Evolutionary conservation across 257 asterid genomes (phyloP), one percentile per base, ranked within the genome.

Genomic region (Datura wrightii): DNA sequence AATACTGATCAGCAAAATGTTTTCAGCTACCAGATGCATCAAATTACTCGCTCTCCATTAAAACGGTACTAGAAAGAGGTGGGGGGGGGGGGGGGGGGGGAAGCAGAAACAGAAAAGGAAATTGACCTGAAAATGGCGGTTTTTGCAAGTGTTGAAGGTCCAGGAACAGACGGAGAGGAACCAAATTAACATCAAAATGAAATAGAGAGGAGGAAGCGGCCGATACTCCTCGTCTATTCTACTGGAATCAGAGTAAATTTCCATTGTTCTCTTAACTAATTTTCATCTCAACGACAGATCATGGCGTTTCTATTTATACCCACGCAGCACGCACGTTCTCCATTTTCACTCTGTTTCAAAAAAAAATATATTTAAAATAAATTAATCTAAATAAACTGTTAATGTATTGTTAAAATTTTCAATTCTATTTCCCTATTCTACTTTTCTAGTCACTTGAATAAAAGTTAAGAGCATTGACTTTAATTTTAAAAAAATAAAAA

Each of bases 91-190:
- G n/a, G 19, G 2, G 2, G 19, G 2, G 2, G 6, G 65, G 13
- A 44, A 10, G 59, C 7, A 9, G 18, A 79, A 44, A 54, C 41
- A n/a, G 65, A 78, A 58, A 54, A 65, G 24, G 37, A 58, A 71
- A 79, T 66, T 85, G 82, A 96, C 98, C 97, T 94, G 98, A 85
- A 92, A 92, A 82, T 88, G 93, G 92, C 97, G 94, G 87, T 92
- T 89, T 79, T 31, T 89, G 89, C 87, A 89, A 71, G 93, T 94
- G 87, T 93, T 93, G 90, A 89, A 76, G 70, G 97, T 91, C 99
- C 99, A 96, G 16, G 87, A 90, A 80, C 83, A 84, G 83, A 96
- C 93, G 88, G 93, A 92, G 58, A 89, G 66, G 55, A 85, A 50
- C 99, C 98, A 96, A 53, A 96, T 79, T 85, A 89, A 31, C 88